These are phyloP conservation scores for Capsicum pubescens DNA, from an alignment of 257 asterid species.

Conservation along the genomic window DNA sequence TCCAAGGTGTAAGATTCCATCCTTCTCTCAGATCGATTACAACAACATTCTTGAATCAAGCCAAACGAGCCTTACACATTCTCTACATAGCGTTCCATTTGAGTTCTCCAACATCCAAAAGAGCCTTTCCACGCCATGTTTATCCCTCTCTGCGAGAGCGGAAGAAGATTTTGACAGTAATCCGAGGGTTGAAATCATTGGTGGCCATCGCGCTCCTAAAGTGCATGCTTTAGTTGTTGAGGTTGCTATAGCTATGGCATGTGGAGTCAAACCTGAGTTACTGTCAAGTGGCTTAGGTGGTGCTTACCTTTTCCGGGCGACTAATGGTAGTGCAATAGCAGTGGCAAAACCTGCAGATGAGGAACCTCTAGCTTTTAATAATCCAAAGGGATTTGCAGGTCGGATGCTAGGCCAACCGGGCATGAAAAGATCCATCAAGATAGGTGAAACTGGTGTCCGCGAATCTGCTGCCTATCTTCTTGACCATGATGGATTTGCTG, in stretches of 20 bases:
- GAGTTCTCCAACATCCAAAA: conserved; percentile 64
- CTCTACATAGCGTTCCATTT: conserved; percentile 51
- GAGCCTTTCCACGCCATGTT: conserved; percentile 90
- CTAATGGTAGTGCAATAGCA: conserved; percentile 65
- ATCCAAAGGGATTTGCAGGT: conserved; percentile 90
- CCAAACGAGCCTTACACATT: conserved; percentile 47
- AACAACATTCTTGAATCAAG: conserved; percentile 60
- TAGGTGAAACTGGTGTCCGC: conserved; percentile 90
- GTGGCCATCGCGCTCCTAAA: conserved; percentile 68
- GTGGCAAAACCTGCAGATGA: conserved; percentile 95
- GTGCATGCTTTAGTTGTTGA: conserved; percentile 78
- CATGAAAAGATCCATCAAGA: conserved; percentile 79
- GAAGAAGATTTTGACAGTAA: conserved; percentile 38
- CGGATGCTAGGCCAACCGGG: conserved; percentile 93
- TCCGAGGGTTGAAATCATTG: conserved; percentile 74
- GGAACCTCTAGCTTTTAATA: conserved; percentile 93
- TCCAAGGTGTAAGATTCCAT: conserved; percentile 84
- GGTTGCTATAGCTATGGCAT: conserved; percentile 86
- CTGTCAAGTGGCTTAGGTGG: conserved; percentile 91
- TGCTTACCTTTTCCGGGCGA: conserved; percentile 72
- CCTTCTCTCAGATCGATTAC: conserved; percentile 85
- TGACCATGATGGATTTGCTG: conserved; percentile 78
- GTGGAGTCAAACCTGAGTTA: conserved; percentile 81
- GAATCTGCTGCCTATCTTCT: conserved; percentile 95
- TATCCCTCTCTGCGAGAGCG: conserved; percentile 52